phyloP scores from a whole-genome alignment of 192 early-diverging fungal genomes.

The Coemansia sp. region DNA sequence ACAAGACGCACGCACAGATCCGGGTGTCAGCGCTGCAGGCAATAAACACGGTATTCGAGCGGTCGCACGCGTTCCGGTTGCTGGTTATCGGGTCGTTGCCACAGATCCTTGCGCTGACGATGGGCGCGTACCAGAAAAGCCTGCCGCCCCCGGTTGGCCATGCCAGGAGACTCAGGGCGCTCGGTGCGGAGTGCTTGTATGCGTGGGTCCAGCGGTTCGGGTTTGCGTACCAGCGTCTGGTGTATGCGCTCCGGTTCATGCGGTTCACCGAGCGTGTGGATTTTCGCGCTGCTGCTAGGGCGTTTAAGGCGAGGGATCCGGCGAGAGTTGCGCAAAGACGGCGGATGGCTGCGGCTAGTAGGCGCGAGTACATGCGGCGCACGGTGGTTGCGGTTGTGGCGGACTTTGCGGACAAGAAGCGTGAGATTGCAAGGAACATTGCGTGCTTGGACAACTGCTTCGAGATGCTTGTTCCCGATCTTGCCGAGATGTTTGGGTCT shows the following conservation, averaged over 20 bases:
- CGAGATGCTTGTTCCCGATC: slow-evolving; percentile 42
- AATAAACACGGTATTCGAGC: slow-evolving; percentile 61
- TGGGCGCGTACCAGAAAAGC: slow-evolving; percentile 58
- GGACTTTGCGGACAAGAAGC: slow-evolving; percentile 14
- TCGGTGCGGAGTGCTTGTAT: slow-evolving; percentile 57
- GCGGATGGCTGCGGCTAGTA: background rate
- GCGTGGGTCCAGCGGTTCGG: slow-evolving; percentile 63
- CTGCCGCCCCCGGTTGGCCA: slow-evolving; percentile 58
- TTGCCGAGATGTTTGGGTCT: slow-evolving; percentile 28
- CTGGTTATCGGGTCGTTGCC: slow-evolving; percentile 57
- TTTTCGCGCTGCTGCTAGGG: slow-evolving; percentile 18
- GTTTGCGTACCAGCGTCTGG: slow-evolving; percentile 57
- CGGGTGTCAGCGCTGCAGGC: slow-evolving; percentile 63
- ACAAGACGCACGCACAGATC: slow-evolving; percentile 52
- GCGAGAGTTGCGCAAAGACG: slow-evolving; percentile 9
- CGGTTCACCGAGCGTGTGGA: slow-evolving; percentile 41
- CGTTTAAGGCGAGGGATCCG: slow-evolving; percentile 20
- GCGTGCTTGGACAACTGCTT: slow-evolving; percentile 29
- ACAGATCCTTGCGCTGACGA: slow-evolving; percentile 56
- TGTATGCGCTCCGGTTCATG: slow-evolving; percentile 61
- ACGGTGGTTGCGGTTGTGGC: slow-evolving; percentile 21
- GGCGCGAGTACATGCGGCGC: slow-evolving; percentile 34
- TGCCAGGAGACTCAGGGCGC: slow-evolving; percentile 52
- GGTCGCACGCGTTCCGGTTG: slow-evolving; percentile 66
- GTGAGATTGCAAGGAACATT: slow-evolving; percentile 9